Conservation (phyloP, 164 flowering plant species). For the Amborella trichopoda region DNA sequence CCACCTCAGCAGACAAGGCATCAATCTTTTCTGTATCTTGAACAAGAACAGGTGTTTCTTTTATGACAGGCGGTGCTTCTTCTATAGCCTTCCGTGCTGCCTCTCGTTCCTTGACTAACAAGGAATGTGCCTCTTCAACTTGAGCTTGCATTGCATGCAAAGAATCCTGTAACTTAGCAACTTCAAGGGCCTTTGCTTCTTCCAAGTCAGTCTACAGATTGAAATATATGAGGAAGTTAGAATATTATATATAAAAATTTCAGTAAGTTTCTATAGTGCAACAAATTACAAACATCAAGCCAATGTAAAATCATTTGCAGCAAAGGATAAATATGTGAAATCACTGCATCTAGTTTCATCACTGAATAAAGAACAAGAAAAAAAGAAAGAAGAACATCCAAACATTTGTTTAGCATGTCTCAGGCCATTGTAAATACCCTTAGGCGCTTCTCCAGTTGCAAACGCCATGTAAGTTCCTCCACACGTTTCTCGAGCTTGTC, state of each 20-base stretch:
- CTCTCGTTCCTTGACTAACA: conserved; percentile 61
- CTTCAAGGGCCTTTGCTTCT: conserved; percentile 84
- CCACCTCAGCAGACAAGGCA: conserved; percentile 67
- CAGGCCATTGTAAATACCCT: conserved; percentile 58
- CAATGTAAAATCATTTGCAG: too few species aligned
- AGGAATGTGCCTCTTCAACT: conserved; percentile 73
- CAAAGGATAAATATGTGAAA: too few species aligned
- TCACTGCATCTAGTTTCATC: neutral
- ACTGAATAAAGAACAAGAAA: neutral
- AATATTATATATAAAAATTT: too few species aligned
- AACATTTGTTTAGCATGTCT: too few species aligned
- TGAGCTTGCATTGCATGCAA: conserved; percentile 67
- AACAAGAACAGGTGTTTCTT: conserved; percentile 88
- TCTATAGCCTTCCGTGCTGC: conserved; percentile 93
- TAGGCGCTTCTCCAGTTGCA: conserved; percentile 84
- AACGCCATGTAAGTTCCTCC: conserved; percentile 97
- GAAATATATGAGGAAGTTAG: too few species aligned
- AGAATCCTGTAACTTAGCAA: conserved; percentile 70
- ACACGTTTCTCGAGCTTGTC: conserved; percentile 98
- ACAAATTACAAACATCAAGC: too few species aligned
- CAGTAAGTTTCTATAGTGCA: too few species aligned
- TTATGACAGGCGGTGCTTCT: conserved; percentile 93
- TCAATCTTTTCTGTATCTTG: conserved; percentile 86
- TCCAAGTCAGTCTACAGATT: conserved; percentile 70
- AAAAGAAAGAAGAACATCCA: too few species aligned